phyloP scores from a whole-genome alignment of 495 filamentous ascomycete genomes.

The Oleoguttula mirabilis region DNA sequence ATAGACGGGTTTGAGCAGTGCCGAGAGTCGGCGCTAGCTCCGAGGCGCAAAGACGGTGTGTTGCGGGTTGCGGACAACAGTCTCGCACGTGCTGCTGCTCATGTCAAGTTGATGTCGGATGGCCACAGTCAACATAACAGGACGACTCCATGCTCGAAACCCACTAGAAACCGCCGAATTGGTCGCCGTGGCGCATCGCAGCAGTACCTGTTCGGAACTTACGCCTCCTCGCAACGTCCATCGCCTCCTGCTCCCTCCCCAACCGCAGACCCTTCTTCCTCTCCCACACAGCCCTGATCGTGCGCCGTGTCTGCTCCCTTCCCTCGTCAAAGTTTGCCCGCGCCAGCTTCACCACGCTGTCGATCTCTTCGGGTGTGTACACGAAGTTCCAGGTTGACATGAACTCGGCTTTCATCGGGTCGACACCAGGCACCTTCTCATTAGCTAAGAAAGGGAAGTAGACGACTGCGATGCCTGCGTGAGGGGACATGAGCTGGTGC shows the following conservation, averaged over 20 bases:
- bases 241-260: slow-evolving; percentile 41
- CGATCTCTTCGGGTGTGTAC: slow-evolving; percentile 48
- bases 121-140: too few relatives aligned
- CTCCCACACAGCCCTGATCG: slow-evolving; percentile 86
- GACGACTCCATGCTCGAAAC: too few relatives aligned
- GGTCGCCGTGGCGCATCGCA: slow-evolving; percentile 1
- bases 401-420: slow-evolving; percentile 70
- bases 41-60: too few relatives aligned
- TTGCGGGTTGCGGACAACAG: too few relatives aligned
- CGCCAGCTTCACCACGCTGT: slow-evolving; percentile 60
- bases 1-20: too few relatives aligned
- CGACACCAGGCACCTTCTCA: slow-evolving; percentile 59
- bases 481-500: slow-evolving; percentile 46
- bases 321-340: slow-evolving; percentile 79
- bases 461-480: slow-evolving; percentile 77
- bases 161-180: slow-evolving; percentile 1
- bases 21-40: too few relatives aligned
- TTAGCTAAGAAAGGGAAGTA: slow-evolving; percentile 89
- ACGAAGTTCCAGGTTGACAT: slow-evolving; percentile 93
- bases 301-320: slow-evolving; percentile 56
- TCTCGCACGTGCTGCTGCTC: too few relatives aligned
- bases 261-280: slow-evolving; percentile 64
- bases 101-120: too few relatives aligned
- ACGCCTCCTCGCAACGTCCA: slow-evolving; percentile 32
- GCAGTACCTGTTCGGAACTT: slow-evolving; percentile 14